These are phyloP conservation scores for Podospora australis DNA, from an alignment of 495 filamentous ascomycete species.

Conservation along the genomic window DNA sequence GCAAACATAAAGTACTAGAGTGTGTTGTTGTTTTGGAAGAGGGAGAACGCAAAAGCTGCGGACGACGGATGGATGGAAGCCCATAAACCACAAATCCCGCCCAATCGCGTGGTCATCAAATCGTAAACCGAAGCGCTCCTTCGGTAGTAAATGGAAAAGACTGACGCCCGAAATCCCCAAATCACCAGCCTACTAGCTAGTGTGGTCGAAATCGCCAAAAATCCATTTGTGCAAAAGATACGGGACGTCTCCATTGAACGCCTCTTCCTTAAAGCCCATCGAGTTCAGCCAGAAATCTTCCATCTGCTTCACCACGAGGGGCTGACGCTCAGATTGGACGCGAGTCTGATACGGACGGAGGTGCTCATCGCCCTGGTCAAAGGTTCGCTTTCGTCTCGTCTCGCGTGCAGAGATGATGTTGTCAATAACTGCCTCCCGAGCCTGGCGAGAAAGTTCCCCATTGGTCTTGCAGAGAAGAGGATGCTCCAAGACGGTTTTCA, in stretches of 20 bases:
- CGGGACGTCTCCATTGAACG: constrained; percentile 23
- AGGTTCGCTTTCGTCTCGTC: constrained; percentile 29
- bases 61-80: not conserved
- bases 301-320: constrained; percentile 13
- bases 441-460: constrained; percentile 37
- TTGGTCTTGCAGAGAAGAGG: constrained; percentile 35
- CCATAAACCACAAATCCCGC: constrained; percentile 3
- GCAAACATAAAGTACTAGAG: constrained; percentile 13
- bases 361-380: constrained; percentile 27
- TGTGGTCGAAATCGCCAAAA: constrained; percentile 2
- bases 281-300: constrained; percentile 24
- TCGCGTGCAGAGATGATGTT: constrained; percentile 58
- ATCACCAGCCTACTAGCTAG: not conserved
- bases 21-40: not conserved
- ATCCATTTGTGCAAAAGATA: constrained; percentile 25
- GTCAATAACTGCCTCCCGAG: constrained; percentile 40
- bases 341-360: constrained; percentile 14
- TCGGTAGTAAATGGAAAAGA: not conserved
- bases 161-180: too few species aligned
- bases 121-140: constrained; percentile 12
- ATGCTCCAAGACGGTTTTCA: constrained; percentile 52
- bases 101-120: constrained; percentile 19
- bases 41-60: not conserved
- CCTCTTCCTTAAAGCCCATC: constrained; percentile 42
- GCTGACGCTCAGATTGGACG: constrained; percentile 11